Conservation (phyloP, 306 rosid genomes). For the Quercus rubra region DNA sequence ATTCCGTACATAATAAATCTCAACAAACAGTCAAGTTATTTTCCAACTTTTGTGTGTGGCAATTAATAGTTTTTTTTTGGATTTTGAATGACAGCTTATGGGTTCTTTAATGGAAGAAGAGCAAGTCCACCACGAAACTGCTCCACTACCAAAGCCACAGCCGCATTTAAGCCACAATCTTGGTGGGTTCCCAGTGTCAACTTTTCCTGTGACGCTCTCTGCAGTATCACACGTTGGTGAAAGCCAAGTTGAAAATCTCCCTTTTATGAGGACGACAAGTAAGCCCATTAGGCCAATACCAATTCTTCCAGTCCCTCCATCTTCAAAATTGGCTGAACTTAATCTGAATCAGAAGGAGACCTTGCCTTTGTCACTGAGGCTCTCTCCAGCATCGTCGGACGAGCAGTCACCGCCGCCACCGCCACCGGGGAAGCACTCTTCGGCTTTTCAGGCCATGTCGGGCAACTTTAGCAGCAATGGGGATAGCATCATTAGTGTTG, state of each 20-base stretch:
- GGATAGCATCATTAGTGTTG: constrained; percentile 77
- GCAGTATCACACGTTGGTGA: constrained; percentile 33
- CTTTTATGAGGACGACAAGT: not conserved
- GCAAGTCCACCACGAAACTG: constrained; percentile 29
- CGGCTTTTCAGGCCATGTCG: constrained; percentile 55
- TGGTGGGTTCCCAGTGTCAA: constrained; percentile 32
- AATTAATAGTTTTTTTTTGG: too few relatives aligned
- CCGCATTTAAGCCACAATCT: constrained; percentile 14
- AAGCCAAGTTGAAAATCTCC: not conserved
- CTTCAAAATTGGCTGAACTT: constrained; percentile 59
- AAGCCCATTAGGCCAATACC: constrained; percentile 67
- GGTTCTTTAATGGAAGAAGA: constrained; percentile 61
- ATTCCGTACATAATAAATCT: not conserved
- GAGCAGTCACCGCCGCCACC: constrained; percentile 34
- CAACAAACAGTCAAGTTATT: too few relatives aligned
- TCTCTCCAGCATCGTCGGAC: constrained; percentile 25
- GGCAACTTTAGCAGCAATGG: constrained; percentile 47
- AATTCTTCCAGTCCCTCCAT: constrained; percentile 61
- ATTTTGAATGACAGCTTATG: constrained; percentile 31
- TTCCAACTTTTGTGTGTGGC: too few relatives aligned
- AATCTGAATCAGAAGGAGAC: constrained; percentile 54
- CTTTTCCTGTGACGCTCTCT: constrained; percentile 33
- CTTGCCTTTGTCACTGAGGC: constrained; percentile 50
- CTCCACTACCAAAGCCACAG: constrained; percentile 29
- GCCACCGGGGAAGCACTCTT: constrained; percentile 31